Percentiles rank a stretch among this genome's conserved stretches.
Evolutionary conservation across 768 basidiomycete genomes (phyloP).

Genomic region (Russula brevipes): DNA sequence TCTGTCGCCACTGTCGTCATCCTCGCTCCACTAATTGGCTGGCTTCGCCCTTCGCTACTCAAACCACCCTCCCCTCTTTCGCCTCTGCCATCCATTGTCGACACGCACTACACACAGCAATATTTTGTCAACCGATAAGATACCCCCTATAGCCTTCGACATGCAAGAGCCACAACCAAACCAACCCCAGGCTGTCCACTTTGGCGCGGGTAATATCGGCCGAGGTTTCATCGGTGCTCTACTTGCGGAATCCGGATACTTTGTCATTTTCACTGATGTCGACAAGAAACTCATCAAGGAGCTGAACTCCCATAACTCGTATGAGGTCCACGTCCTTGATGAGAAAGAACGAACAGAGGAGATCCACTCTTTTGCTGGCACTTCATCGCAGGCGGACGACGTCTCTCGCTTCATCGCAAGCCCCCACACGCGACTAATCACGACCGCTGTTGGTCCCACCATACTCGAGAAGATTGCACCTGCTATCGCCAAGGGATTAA

Average conservation of each 20-base stretch:
- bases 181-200: conserved; percentile 34
- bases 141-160: not conserved
- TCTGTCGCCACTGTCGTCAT: too few species aligned
- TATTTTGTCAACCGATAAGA: not conserved
- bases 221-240: conserved; percentile 39
- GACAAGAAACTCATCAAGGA: conserved; percentile 32
- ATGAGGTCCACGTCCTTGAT: conserved; percentile 35
- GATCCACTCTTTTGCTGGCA: conserved; percentile 26
- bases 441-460: conserved; percentile 37
- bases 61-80: too few species aligned
- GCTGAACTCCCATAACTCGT: conserved; percentile 31
- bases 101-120: not conserved
- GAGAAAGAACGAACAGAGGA: conserved; percentile 23
- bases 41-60: not conserved
- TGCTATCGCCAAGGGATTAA: conserved; percentile 34
- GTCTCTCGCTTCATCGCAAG: conserved; percentile 26
- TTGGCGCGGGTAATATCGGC: conserved; percentile 39
- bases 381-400: conserved; percentile 20
- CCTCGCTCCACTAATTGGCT: too few species aligned
- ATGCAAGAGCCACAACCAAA: conserved; percentile 11
- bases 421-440: conserved; percentile 31
- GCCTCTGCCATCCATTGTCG: not conserved
- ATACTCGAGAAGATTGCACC: conserved; percentile 35
- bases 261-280: conserved; percentile 37
- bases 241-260: conserved; percentile 35